Percentiles rank a stretch among this genome's conserved stretches.
Conservation (phyloP, 1,284 basidiomycete genomes). For the Cutaneotrichosporon sp. region DNA sequence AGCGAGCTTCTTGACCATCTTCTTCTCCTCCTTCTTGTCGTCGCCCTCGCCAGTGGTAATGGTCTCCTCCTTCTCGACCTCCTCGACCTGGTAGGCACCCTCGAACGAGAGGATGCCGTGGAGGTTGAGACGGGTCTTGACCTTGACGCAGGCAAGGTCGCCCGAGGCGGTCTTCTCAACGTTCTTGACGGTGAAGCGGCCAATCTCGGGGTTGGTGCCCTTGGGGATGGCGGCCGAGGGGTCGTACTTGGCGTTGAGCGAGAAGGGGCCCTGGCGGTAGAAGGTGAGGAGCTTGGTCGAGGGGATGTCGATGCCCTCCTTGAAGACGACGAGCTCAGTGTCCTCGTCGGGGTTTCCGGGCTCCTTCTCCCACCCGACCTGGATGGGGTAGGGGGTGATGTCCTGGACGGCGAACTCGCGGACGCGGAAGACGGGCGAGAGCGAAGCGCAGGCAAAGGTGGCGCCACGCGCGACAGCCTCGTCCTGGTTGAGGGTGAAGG, state of each 20-base stretch:
- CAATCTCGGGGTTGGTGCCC: slow-evolving; percentile 78
- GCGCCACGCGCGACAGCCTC: slow-evolving; percentile 91
- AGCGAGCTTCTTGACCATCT: slow-evolving; percentile 64
- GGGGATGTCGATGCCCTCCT: slow-evolving; percentile 75
- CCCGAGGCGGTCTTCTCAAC: slow-evolving; percentile 67
- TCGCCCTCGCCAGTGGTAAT: slow-evolving; percentile 57
- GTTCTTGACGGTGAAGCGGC: slow-evolving; percentile 74
- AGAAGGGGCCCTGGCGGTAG: slow-evolving; percentile 82
- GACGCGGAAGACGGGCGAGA: slow-evolving; percentile 93
- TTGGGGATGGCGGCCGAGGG: slow-evolving; percentile 69
- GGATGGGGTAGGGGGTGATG: slow-evolving; percentile 80
- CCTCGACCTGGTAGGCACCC: slow-evolving; percentile 72
- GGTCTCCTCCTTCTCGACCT: slow-evolving; percentile 69
- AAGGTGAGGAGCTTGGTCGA: slow-evolving; percentile 95
- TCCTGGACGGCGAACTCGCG: slow-evolving; percentile 87
- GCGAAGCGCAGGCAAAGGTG: slow-evolving; percentile 90
- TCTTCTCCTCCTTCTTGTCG: slow-evolving; percentile 69
- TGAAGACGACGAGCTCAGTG: slow-evolving; percentile 84
- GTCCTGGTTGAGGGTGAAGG: slow-evolving; percentile 90
- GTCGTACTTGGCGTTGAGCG: slow-evolving; percentile 78
- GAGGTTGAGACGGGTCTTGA: slow-evolving; percentile 81
- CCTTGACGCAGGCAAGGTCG: slow-evolving; percentile 76
- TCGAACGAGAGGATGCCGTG: slow-evolving; percentile 87
- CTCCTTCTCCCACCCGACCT: slow-evolving; percentile 76
- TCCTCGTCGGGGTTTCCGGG: slow-evolving; percentile 79